These are phyloP conservation scores for Wickerhamiella occidentalis DNA, from an alignment of 805 yeast genomes.

Conservation along the genomic window DNA sequence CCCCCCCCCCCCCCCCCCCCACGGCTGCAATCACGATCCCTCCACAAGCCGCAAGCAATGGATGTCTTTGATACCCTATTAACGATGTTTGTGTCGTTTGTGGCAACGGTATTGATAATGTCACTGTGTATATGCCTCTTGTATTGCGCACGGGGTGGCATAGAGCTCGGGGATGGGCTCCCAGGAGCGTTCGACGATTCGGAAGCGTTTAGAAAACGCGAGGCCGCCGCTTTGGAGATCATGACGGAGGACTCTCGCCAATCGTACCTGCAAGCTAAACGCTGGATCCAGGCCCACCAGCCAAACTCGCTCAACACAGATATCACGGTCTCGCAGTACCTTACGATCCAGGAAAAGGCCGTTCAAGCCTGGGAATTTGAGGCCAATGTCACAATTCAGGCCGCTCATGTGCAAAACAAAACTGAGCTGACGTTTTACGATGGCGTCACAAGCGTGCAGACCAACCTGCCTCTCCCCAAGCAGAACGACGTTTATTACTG, in stretches of 20 bases:
- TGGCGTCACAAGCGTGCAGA: conserved; percentile 54
- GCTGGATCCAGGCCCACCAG: conserved; percentile 33
- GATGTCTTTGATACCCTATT: conserved; percentile 1
- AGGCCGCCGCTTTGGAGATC: conserved; percentile 49
- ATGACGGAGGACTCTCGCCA: conserved; percentile 45
- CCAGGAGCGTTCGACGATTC: conserved; percentile 58
- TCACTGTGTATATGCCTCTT: conserved; percentile 11
- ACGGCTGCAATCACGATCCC: background rate
- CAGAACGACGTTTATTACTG: conserved; percentile 78
- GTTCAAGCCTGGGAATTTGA: conserved; percentile 81
- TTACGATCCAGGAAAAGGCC: conserved; percentile 74
- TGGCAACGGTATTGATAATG: conserved; percentile 13
- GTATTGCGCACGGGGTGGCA: conserved; percentile 20
- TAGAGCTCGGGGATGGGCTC: conserved; percentile 31
- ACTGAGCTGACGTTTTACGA: conserved; percentile 38
- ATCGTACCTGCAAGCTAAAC: conserved; percentile 51
- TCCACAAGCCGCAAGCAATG: background rate
- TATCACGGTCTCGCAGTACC: conserved; percentile 42
- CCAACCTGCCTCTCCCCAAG: conserved; percentile 76
- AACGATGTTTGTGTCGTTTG: conserved; percentile 12
- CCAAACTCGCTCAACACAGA: conserved; percentile 35
- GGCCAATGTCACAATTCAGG: conserved; percentile 37
- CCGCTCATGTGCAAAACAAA: conserved; percentile 49
- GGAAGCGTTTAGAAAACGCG: conserved; percentile 46
- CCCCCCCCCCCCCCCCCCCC: too few species aligned